Evolutionary conservation across 768 basidiomycete genomes (phyloP).

Genomic region (Leucogyrophana mollusca): DNA sequence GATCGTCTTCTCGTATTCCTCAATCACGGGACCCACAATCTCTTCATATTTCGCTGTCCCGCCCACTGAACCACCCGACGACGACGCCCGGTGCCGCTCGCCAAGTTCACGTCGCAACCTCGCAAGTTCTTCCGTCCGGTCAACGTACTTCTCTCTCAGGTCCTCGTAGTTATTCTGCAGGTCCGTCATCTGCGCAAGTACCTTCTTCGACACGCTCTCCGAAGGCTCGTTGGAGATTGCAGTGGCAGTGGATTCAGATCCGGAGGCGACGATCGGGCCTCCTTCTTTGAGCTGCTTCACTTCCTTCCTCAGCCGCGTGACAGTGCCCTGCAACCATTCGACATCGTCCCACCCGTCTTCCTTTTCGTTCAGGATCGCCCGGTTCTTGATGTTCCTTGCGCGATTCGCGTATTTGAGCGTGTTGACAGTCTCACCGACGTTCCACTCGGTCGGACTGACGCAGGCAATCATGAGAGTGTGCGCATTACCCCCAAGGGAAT

Average conservation of each 20-base stretch:
- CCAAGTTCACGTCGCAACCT: conserved; percentile 77
- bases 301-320: conserved; percentile 84
- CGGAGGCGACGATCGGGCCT: conserved; percentile 28
- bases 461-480: conserved; percentile 99
- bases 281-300: conserved; percentile 78
- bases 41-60: conserved; percentile 84
- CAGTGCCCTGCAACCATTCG: conserved; percentile 90
- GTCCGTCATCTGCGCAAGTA: conserved; percentile 78
- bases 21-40: conserved; percentile 95
- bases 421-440: conserved; percentile 89
- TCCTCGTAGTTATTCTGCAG: conserved; percentile 86
- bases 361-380: conserved; percentile 86
- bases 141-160: conserved; percentile 79
- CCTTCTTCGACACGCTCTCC: conserved; percentile 71
- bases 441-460: conserved; percentile 95
- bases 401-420: conserved; percentile 97
- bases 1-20: conserved; percentile 98
- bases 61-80: conserved; percentile 54
- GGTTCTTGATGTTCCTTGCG: conserved; percentile 96
- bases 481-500: conserved; percentile 95
- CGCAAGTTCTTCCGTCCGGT: conserved; percentile 86
- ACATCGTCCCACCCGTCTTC: conserved; percentile 99
- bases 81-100: conserved; percentile 62
- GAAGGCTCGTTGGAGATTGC: conserved; percentile 29
- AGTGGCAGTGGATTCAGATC: conserved; percentile 26